Percentiles rank a stretch among this genome's conserved stretches.
Evolutionary conservation across 2,329 filamentous ascomycete genomes (phyloP).

Genomic region (Curvularia hawaiiensis): DNA sequence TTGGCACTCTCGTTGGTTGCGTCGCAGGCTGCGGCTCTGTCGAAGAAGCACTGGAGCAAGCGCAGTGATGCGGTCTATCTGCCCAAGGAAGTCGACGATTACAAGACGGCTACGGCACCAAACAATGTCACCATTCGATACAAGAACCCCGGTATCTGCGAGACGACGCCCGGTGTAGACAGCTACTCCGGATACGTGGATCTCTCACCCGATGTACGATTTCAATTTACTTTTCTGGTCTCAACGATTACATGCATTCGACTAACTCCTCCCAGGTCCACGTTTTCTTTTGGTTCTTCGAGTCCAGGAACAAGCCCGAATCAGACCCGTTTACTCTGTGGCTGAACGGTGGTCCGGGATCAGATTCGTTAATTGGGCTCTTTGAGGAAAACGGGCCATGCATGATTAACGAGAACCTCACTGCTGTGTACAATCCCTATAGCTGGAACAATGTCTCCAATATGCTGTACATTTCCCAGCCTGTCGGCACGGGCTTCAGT

Average conservation of each 20-base stretch:
- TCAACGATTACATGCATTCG: background rate
- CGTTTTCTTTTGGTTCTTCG: slow-evolving; percentile 58
- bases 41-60: slow-evolving; percentile 29
- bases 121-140: slow-evolving; percentile 55
- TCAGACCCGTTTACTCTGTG: slow-evolving; percentile 57
- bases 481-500: slow-evolving; percentile 63
- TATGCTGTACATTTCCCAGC: slow-evolving; percentile 66
- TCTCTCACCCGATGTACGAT: slow-evolving; percentile 32
- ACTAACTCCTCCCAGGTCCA: slow-evolving; percentile 30
- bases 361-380: slow-evolving; percentile 59
- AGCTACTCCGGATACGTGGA: slow-evolving; percentile 54
- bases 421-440: slow-evolving; percentile 57
- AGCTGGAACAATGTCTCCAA: slow-evolving; percentile 65
- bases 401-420: slow-evolving; percentile 27
- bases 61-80: slow-evolving; percentile 31
- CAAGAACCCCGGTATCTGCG: slow-evolving; percentile 60
- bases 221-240: background rate
- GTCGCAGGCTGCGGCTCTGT: slow-evolving; percentile 23
- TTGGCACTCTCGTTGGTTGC: slow-evolving; percentile 22
- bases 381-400: slow-evolving; percentile 50
- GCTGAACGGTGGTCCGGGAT: slow-evolving; percentile 60
- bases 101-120: slow-evolving; percentile 53
- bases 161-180: slow-evolving; percentile 59
- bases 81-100: slow-evolving; percentile 49
- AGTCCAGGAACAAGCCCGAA: slow-evolving; percentile 54